Evolutionary conservation across 78 protist species (phyloP).

Genomic region (Dictyostelium citrinum): DNA sequence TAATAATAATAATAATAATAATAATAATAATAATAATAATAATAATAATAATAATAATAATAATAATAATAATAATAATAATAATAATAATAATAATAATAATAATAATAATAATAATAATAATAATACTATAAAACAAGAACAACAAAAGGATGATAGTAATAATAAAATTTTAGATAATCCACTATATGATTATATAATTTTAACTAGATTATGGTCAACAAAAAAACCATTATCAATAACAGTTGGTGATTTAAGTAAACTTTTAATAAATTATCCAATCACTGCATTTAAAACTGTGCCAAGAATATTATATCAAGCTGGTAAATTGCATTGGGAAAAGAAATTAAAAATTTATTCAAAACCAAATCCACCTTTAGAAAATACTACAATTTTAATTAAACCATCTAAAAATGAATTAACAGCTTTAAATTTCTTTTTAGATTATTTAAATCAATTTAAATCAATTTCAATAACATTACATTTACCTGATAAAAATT

Average conservation of each 20-base stretch:
- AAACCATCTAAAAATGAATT: not conserved
- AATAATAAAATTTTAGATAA: not conserved
- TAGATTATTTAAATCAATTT: conserved; percentile 1
- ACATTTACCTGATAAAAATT: not conserved
- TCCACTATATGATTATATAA: conserved; percentile 17
- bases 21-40: not conserved
- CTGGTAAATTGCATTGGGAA: conserved; percentile 38
- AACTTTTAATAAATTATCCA: conserved; percentile 4
- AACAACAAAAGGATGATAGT: not conserved
- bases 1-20: not conserved
- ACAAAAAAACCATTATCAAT: not conserved
- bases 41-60: not conserved
- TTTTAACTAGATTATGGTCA: conserved; percentile 54
- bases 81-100: not conserved
- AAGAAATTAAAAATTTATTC: conserved; percentile 27
- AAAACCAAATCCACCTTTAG: conserved; percentile 54
- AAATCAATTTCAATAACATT: not conserved
- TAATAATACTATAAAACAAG: not conserved
- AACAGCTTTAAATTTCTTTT: not conserved
- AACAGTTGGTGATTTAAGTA: not conserved
- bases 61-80: not conserved
- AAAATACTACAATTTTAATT: conserved; percentile 45
- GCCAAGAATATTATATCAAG: conserved; percentile 51
- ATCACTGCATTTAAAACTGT: conserved; percentile 8
- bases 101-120: not conserved